phyloP scores from a whole-genome alignment of 2,329 filamentous ascomycete species.

The Cercospora sp. region DNA sequence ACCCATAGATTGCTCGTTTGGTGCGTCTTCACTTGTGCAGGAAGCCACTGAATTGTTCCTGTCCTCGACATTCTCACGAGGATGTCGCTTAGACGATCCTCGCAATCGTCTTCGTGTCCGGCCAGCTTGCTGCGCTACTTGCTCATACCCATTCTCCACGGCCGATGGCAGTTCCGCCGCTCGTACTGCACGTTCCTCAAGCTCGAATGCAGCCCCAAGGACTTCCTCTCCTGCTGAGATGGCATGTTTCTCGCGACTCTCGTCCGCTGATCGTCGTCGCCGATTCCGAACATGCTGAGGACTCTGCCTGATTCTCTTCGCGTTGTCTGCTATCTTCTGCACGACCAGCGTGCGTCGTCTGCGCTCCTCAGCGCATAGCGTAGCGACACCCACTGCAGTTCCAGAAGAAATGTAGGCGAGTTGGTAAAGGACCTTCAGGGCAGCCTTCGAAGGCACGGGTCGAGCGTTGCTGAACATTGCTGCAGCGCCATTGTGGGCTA shows the following conservation, averaged over 20 bases:
- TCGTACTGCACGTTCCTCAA: constrained; percentile 2
- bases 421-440: constrained; percentile 41
- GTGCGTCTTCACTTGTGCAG: not conserved
- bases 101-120: not conserved
- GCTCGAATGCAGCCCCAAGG: not conserved
- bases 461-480: constrained; percentile 36
- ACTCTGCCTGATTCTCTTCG: constrained; percentile 36
- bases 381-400: constrained; percentile 39
- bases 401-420: constrained; percentile 44
- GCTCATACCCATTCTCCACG: constrained; percentile 33
- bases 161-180: constrained; percentile 33
- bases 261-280: constrained; percentile 16
- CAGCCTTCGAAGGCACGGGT: constrained; percentile 40
- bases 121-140: constrained; percentile 13
- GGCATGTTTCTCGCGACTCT: not conserved
- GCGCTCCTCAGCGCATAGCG: constrained; percentile 42
- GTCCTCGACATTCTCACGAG: not conserved
- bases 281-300: constrained; percentile 34
- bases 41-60: not conserved
- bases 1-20: not conserved
- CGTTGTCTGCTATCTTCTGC: constrained; percentile 42
- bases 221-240: not conserved
- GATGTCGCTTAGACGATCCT: not conserved
- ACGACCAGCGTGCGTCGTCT: constrained; percentile 38
- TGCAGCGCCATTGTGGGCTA: constrained; percentile 33